Evolutionary conservation across 768 basidiomycete genomes (phyloP).

Genomic region (Sporobolomyces pararoseus): DNA sequence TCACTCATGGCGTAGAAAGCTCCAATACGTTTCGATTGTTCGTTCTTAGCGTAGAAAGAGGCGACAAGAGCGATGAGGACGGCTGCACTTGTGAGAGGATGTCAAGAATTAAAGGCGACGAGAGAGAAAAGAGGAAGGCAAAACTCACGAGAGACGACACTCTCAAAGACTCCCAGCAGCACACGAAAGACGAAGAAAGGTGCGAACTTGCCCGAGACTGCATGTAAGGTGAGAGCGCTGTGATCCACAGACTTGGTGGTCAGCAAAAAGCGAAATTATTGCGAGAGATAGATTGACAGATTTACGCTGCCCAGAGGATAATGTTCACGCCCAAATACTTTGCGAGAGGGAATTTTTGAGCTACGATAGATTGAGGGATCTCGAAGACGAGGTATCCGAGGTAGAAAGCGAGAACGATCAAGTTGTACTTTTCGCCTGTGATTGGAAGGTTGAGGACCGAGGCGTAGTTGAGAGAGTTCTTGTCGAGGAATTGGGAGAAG

Average conservation of each 20-base stretch:
- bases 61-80: constrained; percentile 59
- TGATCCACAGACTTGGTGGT: constrained; percentile 38
- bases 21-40: constrained; percentile 61
- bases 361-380: constrained; percentile 61
- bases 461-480: constrained; percentile 63
- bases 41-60: constrained; percentile 68
- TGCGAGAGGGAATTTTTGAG: constrained; percentile 57
- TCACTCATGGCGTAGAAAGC: constrained; percentile 63
- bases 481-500: constrained; percentile 59
- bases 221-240: constrained; percentile 60
- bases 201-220: constrained; percentile 59
- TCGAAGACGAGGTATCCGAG: constrained; percentile 57
- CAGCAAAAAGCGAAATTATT: too few species aligned
- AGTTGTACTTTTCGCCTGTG: constrained; percentile 55
- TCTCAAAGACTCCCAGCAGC: constrained; percentile 55
- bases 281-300: too few species aligned
- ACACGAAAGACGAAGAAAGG: constrained; percentile 64
- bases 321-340: constrained; percentile 57
- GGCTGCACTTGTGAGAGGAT: too few species aligned
- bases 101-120: too few species aligned
- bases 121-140: too few species aligned
- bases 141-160: constrained; percentile 64
- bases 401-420: constrained; percentile 65
- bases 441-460: constrained; percentile 68
- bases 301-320: constrained; percentile 55